Evolutionary conservation across 192 early-diverging fungal species (phyloP), one percentile per base, ranked within the genome.

Genomic region (Pilobolus umbonatus): DNA sequence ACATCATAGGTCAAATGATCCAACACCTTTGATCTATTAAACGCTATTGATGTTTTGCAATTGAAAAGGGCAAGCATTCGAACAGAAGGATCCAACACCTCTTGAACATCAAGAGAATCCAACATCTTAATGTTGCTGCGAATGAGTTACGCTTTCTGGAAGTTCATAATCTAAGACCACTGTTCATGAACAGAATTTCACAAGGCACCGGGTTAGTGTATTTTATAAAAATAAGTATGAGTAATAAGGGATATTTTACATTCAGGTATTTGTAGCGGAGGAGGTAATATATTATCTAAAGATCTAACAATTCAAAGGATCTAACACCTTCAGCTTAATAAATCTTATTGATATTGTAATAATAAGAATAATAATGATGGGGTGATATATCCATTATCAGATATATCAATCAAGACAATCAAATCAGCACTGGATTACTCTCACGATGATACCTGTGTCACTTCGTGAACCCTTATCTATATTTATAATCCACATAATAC

Each of bases 251-350:
- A 49, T 49, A 49, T 30, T 49, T 49, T 49, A 49, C 47, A 25
- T 49, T 49, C 47, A 49, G 47, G 26, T 49, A 49, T 49, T 11
- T 49, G 47, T 49, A 49, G 30, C 6, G 47, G 25, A 49, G 47
- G 47, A 31, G 47, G 47, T 49, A 49, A 29, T 49, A 49, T 49
- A 49, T 15, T 29, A 49, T 49, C 30, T 49, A 49, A 49, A 49
- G 47, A 49, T 49, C 47, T 49, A 49, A 49, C 47, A 49, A 49
- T 25, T 30, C 47, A 49, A 49, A 49, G 47, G 47, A 49, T 49
- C 47, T 29, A 49, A 49, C 47, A 49, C 47, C 47, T 49, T 49
- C 47, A 49, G 30, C 30, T 28, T 49, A 49, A 31, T 49, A 31
- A 49, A 49, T n/a, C n/a, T n/a, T n/a, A n/a, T n/a, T n/a, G n/a